Evolutionary conservation across 2,329 filamentous ascomycete genomes (phyloP), one percentile per base, ranked within the genome.

Genomic region (Microcera coccophila): DNA sequence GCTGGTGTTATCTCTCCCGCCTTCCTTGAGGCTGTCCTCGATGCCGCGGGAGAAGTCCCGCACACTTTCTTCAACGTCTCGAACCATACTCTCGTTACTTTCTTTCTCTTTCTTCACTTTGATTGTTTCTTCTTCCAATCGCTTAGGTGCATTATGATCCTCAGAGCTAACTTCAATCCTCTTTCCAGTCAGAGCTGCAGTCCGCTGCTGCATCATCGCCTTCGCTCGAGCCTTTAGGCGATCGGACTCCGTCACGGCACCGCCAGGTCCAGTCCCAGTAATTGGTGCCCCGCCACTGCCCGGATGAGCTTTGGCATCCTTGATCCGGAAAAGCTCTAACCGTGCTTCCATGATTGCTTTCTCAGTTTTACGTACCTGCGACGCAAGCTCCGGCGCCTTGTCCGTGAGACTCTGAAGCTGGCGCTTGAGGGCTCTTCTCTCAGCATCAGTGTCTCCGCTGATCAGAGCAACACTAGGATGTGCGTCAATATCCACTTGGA

Each of bases 131-230:
- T 94, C 87, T 63, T 97, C 93, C 14, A 97, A 68, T 24, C 93
- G 82, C 68, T 89, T 87, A 36, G 90, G 83, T 3, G 87, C 88
- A 50, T 87, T 87, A 19, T 78, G 76, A 50, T 90, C 85, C 52
- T 94, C 87, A 47, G 84, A 78, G 35, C 71, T 72, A 2, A 73
- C 65, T 28, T 87, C 82, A 36, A 84, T 71, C 61, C 90, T 90
- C 65, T 85, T 89, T 44, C 93, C 93, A 17, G 90, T 89, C 50
- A 98, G 71, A 15, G 93, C 91, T 42, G 93, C 93, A 54, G 93
- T 90, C 46, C 93, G 85, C 60, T 95, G 90, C 69, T 97, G 91
- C 93, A 98, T 98, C 82, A 96, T 95, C 29, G 91, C 91, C 69
- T 90, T 95, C 22, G 93, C 91, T 54, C 90, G 82, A 26, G 93